Conservation (phyloP, 2,329 filamentous ascomycete genomes). For the Penicillium griseofulvum region DNA sequence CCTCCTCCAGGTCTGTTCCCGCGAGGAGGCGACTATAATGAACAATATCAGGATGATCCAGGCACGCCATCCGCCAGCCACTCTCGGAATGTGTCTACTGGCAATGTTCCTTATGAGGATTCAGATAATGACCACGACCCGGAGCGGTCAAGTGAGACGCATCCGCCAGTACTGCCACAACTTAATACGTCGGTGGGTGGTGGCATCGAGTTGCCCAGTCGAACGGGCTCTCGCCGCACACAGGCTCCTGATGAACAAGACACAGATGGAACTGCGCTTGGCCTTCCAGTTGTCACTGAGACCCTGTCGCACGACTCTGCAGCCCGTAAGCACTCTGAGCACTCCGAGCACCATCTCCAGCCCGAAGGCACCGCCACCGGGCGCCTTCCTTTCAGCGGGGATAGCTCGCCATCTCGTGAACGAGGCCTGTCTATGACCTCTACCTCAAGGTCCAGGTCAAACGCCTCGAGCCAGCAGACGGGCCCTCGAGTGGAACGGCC, state of each 20-base stretch:
- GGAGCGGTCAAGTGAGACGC: constrained; percentile 22
- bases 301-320: constrained; percentile 14
- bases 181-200: constrained; percentile 54
- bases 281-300: constrained; percentile 23
- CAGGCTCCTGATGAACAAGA: constrained; percentile 34
- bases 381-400: constrained; percentile 44
- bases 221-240: constrained; percentile 60
- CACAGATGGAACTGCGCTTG: constrained; percentile 8
- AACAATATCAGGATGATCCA: constrained; percentile 61
- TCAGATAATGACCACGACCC: constrained; percentile 24
- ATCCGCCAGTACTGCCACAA: constrained; percentile 55
- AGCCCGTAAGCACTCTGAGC: constrained; percentile 9
- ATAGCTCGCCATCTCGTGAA: constrained; percentile 37
- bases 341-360: constrained; percentile 22
- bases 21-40: constrained; percentile 59
- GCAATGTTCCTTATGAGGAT: constrained; percentile 26
- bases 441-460: constrained; percentile 34
- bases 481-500: constrained; percentile 38
- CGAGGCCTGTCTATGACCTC: constrained; percentile 40
- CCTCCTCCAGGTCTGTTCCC: constrained; percentile 67
- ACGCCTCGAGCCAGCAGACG: constrained; percentile 33
- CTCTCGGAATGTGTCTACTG: constrained; percentile 26
- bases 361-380: constrained; percentile 28
- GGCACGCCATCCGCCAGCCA: constrained; percentile 22
- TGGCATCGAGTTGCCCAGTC: constrained; percentile 63